Evolutionary conservation across 495 filamentous ascomycete species (phyloP), one percentile per base, ranked within the genome.

Genomic region (Clavariopsis aquatica): DNA sequence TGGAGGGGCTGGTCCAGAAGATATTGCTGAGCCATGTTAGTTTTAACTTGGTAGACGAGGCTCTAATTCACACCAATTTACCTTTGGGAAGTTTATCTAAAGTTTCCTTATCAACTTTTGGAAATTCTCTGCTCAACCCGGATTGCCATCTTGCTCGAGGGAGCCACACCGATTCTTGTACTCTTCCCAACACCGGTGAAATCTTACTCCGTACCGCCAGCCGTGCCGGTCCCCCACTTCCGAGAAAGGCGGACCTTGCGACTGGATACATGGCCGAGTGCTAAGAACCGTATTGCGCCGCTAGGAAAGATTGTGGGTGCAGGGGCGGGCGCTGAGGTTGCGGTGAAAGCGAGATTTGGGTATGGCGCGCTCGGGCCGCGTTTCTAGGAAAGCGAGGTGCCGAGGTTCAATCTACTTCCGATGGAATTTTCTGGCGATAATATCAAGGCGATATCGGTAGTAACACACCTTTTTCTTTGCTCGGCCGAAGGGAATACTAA

Each of bases 211-310:
- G 47, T 22, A 17, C 23, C 13, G 38, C 38, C 38, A 17, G 31
- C 12, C 31, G 6, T 12, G 12, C 9, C 5, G 13, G 38, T 29
- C 49, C 24, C 12, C 8, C 51, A 49, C n/a, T 20, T 23, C 27
- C 43, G 27, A 23, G 57, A 62, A 46, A 43, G 61, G 61, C 43
- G 41, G 52, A 57, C 61, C 54, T 64, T 57, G 61, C 61, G 61
- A 57, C 41, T 43, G 38, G 38, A 43, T 43, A 43, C 38, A 43
- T 43, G 38, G 6, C 15, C 38, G 38, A 17, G 3, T 43, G 38
- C 38, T 43, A 43, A 43, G 38, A 17, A 34, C 6, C 31, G 31
- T 6, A 34, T 34, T 34, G 31, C 6, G 38, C 4, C 38, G 38
- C 38, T 43, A 43, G 31, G 15, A 43, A 43, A 43, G 13, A 43